Evolutionary conservation across 2,329 filamentous ascomycete genomes (phyloP).

Genomic region (Stagonosporopsis vannaccii): DNA sequence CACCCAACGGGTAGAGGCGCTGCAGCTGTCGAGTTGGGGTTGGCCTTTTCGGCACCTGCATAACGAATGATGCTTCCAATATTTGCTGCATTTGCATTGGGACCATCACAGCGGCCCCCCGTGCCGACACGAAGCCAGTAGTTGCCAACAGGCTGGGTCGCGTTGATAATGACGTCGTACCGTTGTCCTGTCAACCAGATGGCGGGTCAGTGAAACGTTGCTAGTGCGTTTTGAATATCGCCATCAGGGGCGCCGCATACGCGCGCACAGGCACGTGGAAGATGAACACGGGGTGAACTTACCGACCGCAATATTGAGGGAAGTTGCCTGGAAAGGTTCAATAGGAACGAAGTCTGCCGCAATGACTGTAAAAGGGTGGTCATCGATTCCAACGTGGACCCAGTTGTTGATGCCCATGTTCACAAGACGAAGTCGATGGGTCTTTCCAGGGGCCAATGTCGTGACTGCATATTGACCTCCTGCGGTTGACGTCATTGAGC

Average conservation of each 20-base stretch:
- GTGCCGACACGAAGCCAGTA: constrained; percentile 49
- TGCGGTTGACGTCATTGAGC: constrained; percentile 58
- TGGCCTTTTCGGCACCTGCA: constrained; percentile 39
- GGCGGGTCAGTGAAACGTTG: constrained; percentile 31
- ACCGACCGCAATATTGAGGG: constrained; percentile 47
- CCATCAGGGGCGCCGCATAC: constrained; percentile 13
- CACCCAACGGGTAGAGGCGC: constrained; percentile 49
- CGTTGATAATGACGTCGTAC: constrained; percentile 51
- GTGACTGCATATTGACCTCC: constrained; percentile 47
- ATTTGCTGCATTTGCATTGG: constrained; percentile 42
- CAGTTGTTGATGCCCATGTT: constrained; percentile 46
- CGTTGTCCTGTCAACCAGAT: constrained; percentile 42
- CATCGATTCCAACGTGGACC: constrained; percentile 34
- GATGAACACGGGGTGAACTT: constrained; percentile 24
- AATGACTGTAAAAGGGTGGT: constrained; percentile 54
- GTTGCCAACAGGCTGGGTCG: constrained; percentile 39
- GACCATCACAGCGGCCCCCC: constrained; percentile 47
- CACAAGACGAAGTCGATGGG: constrained; percentile 54
- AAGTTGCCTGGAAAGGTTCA: constrained; percentile 49
- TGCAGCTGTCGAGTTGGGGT: constrained; percentile 40
- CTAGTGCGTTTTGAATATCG: constrained; percentile 20
- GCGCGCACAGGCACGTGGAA: constrained; percentile 10
- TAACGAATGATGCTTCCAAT: constrained; percentile 55
- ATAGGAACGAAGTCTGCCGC: constrained; percentile 55
- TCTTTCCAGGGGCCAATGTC: constrained; percentile 49